phyloP scores from a whole-genome alignment of 768 basidiomycete genomes.

The Suillus lakei region DNA sequence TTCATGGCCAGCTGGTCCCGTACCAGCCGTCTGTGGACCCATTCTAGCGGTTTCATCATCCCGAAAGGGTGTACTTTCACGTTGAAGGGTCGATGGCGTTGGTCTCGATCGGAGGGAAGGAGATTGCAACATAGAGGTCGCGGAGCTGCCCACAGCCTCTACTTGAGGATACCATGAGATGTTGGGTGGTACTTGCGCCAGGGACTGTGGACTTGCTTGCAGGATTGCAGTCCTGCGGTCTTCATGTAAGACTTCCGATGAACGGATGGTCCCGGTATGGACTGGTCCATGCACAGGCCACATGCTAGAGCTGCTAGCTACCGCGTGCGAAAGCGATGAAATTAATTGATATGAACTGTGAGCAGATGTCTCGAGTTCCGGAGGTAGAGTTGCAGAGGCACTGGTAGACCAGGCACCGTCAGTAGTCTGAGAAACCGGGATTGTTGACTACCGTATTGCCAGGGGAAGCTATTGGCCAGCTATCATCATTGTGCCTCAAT shows the following conservation, averaged over 20 bases:
- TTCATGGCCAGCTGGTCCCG: background rate
- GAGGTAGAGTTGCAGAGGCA: background rate
- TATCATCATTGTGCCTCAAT: background rate
- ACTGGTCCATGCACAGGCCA: conserved; percentile 3
- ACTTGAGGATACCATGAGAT: conserved; percentile 5
- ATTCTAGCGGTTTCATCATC: background rate
- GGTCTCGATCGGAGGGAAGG: background rate
- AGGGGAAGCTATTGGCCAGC: background rate
- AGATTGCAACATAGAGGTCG: background rate
- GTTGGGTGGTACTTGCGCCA: background rate
- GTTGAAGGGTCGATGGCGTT: background rate
- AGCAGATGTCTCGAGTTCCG: background rate
- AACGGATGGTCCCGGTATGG: background rate
- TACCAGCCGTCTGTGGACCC: background rate
- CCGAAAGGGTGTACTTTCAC: background rate
- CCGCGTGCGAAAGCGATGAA: background rate
- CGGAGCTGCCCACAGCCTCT: background rate
- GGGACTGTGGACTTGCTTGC: background rate
- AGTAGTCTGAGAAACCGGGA: background rate
- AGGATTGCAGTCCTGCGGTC: background rate
- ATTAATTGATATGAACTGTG: background rate
- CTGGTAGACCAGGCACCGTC: background rate
- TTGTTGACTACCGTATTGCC: background rate
- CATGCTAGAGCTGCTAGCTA: background rate
- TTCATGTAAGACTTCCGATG: conserved; percentile 2